Evolutionary conservation across 106 monocot genomes (phyloP).

Genomic region (Dendrobium nobile): DNA sequence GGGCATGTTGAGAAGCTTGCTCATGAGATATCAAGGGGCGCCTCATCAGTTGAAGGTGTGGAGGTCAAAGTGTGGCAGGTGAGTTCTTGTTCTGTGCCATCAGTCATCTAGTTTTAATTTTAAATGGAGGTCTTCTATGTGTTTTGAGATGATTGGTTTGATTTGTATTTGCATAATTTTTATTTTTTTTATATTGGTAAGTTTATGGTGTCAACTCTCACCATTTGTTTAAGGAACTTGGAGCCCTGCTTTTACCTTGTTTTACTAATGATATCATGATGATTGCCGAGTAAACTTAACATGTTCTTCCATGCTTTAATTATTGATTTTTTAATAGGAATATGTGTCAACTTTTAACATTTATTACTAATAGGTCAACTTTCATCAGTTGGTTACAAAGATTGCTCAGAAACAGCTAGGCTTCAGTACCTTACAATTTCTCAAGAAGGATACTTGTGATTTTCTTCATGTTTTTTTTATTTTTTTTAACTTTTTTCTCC

Average conservation of each 20-base stretch:
- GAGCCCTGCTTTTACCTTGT: too few species aligned
- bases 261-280: not conserved
- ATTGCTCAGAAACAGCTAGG: not conserved
- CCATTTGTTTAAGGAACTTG: too few species aligned
- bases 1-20: slow-evolving; percentile 34
- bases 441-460: not conserved
- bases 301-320: too few species aligned
- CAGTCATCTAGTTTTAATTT: not conserved
- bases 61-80: slow-evolving; percentile 36
- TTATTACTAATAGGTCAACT: too few species aligned
- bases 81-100: not conserved
- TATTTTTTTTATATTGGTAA: too few species aligned
- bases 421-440: not conserved
- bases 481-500: too few species aligned
- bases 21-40: slow-evolving; percentile 29
- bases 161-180: too few species aligned
- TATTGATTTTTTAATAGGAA: not conserved
- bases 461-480: too few species aligned
- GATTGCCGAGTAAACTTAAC: not conserved
- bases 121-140: not conserved
- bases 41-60: slow-evolving; percentile 31
- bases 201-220: too few species aligned
- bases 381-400: not conserved
- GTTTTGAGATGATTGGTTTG: not conserved
- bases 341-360: too few species aligned